Conservation (phyloP, 805 yeast species). For the Priceomyces carsonii region DNA sequence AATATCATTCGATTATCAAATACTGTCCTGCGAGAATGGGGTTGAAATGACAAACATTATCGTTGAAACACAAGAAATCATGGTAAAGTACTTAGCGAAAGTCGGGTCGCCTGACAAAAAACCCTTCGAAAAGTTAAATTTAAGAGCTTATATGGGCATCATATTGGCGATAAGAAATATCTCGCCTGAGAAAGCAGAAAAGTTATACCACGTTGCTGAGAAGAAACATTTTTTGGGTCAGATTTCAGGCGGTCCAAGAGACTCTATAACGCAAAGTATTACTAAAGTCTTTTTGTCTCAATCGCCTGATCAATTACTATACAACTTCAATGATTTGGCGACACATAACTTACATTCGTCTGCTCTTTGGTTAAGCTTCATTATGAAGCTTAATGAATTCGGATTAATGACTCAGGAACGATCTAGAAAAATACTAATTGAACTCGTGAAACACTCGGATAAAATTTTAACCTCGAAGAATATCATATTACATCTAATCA, state of each 20-base stretch:
- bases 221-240: conserved; percentile 15
- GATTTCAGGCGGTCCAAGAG: conserved; percentile 11
- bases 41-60: conserved; percentile 10
- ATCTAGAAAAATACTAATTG: conserved; percentile 24
- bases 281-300: conserved; percentile 27
- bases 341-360: conserved; percentile 23
- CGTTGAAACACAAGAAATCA: conserved; percentile 28
- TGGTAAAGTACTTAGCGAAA: conserved; percentile 19
- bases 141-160: conserved; percentile 39
- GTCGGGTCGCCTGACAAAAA: conserved; percentile 6
- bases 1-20: conserved; percentile 19
- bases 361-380: conserved; percentile 35
- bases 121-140: conserved; percentile 19
- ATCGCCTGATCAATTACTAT: conserved; percentile 35
- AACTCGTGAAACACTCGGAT: conserved; percentile 22
- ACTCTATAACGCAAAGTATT: conserved; percentile 21
- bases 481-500: conserved; percentile 27
- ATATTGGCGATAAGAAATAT: conserved; percentile 27
- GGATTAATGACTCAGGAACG: conserved; percentile 31
- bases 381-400: conserved; percentile 30
- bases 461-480: conserved; percentile 32
- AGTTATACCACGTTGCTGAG: conserved; percentile 28
- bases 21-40: conserved; percentile 5
- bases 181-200: conserved; percentile 25
- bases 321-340: conserved; percentile 33